phyloP scores from a whole-genome alignment of 441 rosid species.

The Hypseocharis bilobata region DNA sequence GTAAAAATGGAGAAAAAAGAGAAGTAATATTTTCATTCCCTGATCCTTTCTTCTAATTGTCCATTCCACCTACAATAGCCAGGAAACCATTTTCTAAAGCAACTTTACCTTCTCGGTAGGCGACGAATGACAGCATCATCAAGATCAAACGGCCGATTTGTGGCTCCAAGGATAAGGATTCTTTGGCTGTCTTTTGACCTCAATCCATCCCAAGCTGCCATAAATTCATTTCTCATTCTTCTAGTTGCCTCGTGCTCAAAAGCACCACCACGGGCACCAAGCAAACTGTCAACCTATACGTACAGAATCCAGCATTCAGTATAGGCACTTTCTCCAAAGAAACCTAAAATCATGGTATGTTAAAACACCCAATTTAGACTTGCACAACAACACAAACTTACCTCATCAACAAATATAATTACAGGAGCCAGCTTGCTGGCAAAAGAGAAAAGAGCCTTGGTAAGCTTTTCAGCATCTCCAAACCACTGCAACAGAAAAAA shows the following conservation, averaged over 20 bases:
- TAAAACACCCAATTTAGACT: not conserved
- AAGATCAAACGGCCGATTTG: slow-evolving; percentile 95
- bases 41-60: no score
- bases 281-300: slow-evolving; percentile 74
- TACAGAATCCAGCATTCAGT: slow-evolving; percentile 13
- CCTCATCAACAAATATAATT: slow-evolving; percentile 93
- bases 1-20: no score
- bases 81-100: not conserved
- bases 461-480: slow-evolving; percentile 97
- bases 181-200: slow-evolving; percentile 88
- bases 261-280: slow-evolving; percentile 94
- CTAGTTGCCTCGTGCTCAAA: slow-evolving; percentile 91
- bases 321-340: not conserved
- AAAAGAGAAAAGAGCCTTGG: slow-evolving; percentile 86
- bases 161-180: slow-evolving; percentile 86
- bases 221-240: slow-evolving; percentile 96
- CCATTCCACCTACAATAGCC: not conserved
- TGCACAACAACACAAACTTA: slow-evolving; percentile 24
- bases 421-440: slow-evolving; percentile 89
- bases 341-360: not conserved
- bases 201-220: slow-evolving; percentile 98
- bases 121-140: slow-evolving; percentile 96
- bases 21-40: no score
- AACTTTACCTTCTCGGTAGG: slow-evolving; percentile 72
- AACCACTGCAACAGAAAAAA: slow-evolving; percentile 61